phyloP scores from a whole-genome alignment of 176 grass and related monocot species.

The Ensete ventricosum region DNA sequence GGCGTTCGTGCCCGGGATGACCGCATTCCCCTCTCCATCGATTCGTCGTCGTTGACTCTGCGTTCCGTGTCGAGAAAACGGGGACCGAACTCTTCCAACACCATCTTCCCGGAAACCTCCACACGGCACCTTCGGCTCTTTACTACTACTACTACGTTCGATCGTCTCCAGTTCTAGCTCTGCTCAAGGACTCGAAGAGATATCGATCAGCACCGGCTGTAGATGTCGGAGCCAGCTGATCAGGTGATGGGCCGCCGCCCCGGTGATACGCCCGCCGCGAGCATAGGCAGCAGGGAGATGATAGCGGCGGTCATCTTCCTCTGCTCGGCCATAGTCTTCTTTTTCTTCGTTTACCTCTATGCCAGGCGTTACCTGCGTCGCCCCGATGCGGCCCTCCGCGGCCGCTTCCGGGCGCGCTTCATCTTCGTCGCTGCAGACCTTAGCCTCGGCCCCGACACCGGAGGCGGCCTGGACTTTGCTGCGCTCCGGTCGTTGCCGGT shows the following conservation, averaged over 20 bases:
- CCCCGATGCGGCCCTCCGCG: neutral
- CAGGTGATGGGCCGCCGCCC: neutral
- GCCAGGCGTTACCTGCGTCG: slow-evolving; percentile 48
- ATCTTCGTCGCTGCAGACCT: slow-evolving; percentile 21
- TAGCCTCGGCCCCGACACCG: neutral
- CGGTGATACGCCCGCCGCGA: slow-evolving; percentile 9
- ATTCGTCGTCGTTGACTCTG: no score
- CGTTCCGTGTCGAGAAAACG: no score
- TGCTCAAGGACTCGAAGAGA: no score
- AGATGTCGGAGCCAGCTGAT: no score
- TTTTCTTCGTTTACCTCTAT: slow-evolving; percentile 84
- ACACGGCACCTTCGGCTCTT: no score
- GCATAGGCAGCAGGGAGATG: slow-evolving; percentile 49
- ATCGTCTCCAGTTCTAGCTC: no score
- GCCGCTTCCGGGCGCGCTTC: slow-evolving; percentile 18
- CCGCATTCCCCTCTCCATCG: no score
- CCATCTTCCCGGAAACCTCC: no score
- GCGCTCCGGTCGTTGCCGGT: slow-evolving; percentile 31
- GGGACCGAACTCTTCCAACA: no score
- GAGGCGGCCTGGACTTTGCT: slow-evolving; percentile 32
- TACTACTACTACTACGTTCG: no score
- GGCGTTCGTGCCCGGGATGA: no score
- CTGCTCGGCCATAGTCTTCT: slow-evolving; percentile 61
- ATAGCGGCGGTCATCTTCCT: slow-evolving; percentile 62
- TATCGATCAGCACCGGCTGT: no score